phyloP scores from a whole-genome alignment of 495 filamentous ascomycete species.

The Lasiosphaeria miniovina region DNA sequence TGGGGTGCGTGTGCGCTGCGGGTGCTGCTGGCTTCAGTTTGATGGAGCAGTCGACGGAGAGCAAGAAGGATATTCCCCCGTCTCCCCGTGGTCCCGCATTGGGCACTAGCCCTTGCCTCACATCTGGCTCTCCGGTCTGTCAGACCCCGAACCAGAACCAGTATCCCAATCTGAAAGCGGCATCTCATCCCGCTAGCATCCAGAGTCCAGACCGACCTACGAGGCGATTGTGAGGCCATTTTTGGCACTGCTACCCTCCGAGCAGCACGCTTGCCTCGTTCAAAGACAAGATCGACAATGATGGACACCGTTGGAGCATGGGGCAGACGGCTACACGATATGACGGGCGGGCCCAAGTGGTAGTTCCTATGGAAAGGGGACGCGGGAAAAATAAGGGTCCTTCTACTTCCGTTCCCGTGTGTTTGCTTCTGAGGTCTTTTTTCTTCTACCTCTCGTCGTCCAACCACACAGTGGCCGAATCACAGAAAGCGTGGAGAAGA shows the following conservation, averaged over 20 bases:
- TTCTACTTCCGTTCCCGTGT: not conserved
- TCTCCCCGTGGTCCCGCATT: too few species aligned
- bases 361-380: not conserved
- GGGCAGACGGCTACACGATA: constrained; percentile 31
- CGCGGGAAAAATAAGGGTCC: not conserved
- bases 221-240: not conserved
- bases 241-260: constrained; percentile 10
- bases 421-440: too few species aligned
- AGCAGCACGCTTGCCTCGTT: constrained; percentile 23
- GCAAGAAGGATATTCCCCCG: not conserved
- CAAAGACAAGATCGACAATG: constrained; percentile 34
- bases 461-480: not conserved
- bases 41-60: not conserved
- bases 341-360: constrained; percentile 26
- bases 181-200: not conserved
- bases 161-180: not conserved
- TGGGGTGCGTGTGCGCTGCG: not conserved
- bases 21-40: not conserved
- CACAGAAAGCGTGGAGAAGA: not conserved
- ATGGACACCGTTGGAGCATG: constrained; percentile 28
- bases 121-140: too few species aligned
- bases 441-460: not conserved
- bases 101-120: too few species aligned
- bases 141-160: not conserved
- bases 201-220: not conserved